Evolutionary conservation across 768 basidiomycete species (phyloP), one percentile per base, ranked within the genome.

Genomic region (Podaxis mareebaensis): DNA sequence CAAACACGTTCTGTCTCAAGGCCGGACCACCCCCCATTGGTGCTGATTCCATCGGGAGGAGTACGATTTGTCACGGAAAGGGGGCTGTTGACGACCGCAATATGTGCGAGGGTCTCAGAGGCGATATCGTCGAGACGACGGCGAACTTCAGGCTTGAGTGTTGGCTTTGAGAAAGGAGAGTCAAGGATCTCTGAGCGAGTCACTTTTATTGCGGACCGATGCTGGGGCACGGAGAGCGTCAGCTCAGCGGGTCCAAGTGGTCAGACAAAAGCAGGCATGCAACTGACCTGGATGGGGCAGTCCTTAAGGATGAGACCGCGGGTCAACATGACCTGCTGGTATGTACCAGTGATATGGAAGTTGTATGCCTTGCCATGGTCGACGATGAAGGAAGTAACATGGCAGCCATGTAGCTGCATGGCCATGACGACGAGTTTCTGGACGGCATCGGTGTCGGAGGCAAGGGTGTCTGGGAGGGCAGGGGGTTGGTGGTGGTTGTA

Each of bases 1-100:
- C 96, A 98, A 53, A 93, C 90, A 62, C 94, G 83, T 74, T 99
- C 96, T 0, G 93, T 92, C 79, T 98, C 96, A 15, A 99, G 84
- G 2, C 96, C 95, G 3, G 90, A 90, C 84, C 92, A 93, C 39
- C 92, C 91, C 28, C 88, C 88, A 67, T 82, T 89, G 66, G 78
- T 89, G 67, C 85, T 89, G 68, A 92, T 88, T 36, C 90, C 89
- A 73, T 90, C 88, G 11, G 91, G 90, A 15, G 91, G 85, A 0
- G 88, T 90, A 55, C 90, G 84, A 67, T 85, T 90, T 24, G 90
- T 89, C 39, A 91, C 82, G 15, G 89, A 82, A 62, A 87, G 81
- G 53, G 90, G 88, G 61, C 91, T 90, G 68, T 96, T 96, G 70
- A 96, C 91, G 67, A 98, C 95, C 26, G 95, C 90, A 71, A 98